phyloP scores from a whole-genome alignment of 768 basidiomycete genomes.

The Amanita molliuscula region DNA sequence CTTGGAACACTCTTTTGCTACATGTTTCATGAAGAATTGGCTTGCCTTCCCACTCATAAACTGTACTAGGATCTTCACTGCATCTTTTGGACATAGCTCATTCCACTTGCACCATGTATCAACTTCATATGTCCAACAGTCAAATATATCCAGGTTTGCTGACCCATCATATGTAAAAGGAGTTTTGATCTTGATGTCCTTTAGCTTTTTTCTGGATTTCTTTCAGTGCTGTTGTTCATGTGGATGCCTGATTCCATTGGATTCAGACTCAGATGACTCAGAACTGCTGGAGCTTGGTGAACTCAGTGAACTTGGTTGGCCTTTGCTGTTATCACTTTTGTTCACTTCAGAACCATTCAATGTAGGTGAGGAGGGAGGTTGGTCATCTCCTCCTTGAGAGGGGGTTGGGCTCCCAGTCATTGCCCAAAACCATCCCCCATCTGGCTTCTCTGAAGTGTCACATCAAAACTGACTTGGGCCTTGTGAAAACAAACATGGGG shows the following conservation, averaged over 20 bases:
- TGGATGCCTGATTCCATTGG: too few species aligned
- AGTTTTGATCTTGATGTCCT: neutral
- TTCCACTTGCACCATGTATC: too few species aligned
- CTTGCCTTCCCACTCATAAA: constrained; percentile 9
- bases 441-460: neutral
- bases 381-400: neutral
- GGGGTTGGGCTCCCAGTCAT: too few species aligned
- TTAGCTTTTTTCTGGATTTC: neutral
- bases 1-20: neutral
- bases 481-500: neutral
- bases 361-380: neutral
- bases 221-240: too few species aligned
- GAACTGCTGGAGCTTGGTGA: neutral
- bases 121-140: neutral
- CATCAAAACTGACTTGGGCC: neutral
- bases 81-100: too few species aligned
- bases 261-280: too few species aligned
- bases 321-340: neutral
- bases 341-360: constrained; percentile 6
- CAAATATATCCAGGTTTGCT: neutral
- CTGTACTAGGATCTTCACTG: neutral
- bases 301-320: too few species aligned
- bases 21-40: constrained; percentile 8
- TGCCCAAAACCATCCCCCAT: too few species aligned
- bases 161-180: neutral